phyloP scores from a whole-genome alignment of 495 filamentous ascomycete species.

The Penicillium dipodomyicola region DNA sequence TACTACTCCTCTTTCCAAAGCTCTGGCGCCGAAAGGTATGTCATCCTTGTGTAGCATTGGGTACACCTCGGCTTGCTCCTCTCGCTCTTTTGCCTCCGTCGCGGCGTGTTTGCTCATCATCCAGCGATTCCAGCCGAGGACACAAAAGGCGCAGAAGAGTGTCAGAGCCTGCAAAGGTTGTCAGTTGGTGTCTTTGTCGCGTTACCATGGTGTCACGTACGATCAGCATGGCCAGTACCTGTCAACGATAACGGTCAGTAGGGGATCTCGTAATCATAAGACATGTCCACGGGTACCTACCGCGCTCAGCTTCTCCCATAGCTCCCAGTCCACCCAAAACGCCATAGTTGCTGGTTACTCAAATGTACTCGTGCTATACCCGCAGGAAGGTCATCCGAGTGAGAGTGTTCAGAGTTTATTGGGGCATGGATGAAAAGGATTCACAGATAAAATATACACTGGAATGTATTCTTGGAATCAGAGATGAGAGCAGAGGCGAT shows the following conservation, averaged over 20 bases:
- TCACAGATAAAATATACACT: background rate
- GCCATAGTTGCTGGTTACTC: slow-evolving; percentile 24
- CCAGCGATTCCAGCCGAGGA: slow-evolving; percentile 59
- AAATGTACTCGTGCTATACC: background rate
- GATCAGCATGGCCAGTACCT: slow-evolving; percentile 47
- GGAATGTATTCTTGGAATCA: background rate
- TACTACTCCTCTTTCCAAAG: slow-evolving; percentile 80
- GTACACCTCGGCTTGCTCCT: slow-evolving; percentile 32
- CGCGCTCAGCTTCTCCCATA: slow-evolving; percentile 92
- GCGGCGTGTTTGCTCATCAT: slow-evolving; percentile 62
- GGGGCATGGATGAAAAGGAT: too few species aligned
- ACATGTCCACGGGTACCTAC: slow-evolving; percentile 53
- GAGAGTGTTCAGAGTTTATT: background rate
- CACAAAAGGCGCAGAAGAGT: slow-evolving; percentile 42
- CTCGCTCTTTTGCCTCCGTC: slow-evolving; percentile 63
- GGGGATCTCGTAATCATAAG: background rate
- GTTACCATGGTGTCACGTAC: slow-evolving; percentile 31
- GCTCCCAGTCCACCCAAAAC: slow-evolving; percentile 75
- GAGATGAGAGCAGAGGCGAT: background rate
- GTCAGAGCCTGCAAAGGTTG: slow-evolving; percentile 41
- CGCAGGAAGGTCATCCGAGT: background rate
- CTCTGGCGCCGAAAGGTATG: slow-evolving; percentile 85
- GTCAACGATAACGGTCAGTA: slow-evolving; percentile 16
- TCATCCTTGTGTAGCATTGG: slow-evolving; percentile 50
- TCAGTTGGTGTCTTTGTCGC: slow-evolving; percentile 29